These are phyloP conservation scores for Beauveria asiatica DNA, from an alignment of 2,329 filamentous ascomycete species.

Conservation along the genomic window DNA sequence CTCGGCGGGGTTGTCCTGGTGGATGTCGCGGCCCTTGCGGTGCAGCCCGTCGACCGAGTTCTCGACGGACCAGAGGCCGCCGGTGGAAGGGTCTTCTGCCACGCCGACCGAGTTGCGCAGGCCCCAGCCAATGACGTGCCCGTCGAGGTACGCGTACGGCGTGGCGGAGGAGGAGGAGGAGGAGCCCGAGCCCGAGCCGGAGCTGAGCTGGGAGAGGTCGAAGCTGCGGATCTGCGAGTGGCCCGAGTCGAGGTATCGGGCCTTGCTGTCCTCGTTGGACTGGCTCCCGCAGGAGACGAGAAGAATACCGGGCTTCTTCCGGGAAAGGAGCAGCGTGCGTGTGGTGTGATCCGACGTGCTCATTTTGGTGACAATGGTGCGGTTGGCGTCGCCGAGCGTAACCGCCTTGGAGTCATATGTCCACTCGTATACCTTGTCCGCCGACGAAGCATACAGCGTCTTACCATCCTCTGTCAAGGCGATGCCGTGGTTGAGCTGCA, in stretches of 20 bases:
- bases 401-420: constrained; percentile 48
- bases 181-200: constrained; percentile 10
- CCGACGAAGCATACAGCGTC: constrained; percentile 49
- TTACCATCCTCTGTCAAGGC: constrained; percentile 43
- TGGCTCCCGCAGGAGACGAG: constrained; percentile 58
- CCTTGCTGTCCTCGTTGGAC: constrained; percentile 50
- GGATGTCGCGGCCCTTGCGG: constrained; percentile 51
- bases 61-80: constrained; percentile 54
- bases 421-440: constrained; percentile 54
- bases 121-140: constrained; percentile 54
- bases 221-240: constrained; percentile 60
- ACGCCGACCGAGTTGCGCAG: constrained; percentile 65
- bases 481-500: constrained; percentile 47
- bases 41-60: constrained; percentile 60
- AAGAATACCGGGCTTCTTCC: constrained; percentile 44
- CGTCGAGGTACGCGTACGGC: constrained; percentile 39
- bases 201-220: constrained; percentile 28
- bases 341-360: constrained; percentile 52
- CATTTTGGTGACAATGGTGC: constrained; percentile 55
- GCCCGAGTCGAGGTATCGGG: constrained; percentile 44
- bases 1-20: constrained; percentile 62
- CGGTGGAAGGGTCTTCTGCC: constrained; percentile 48
- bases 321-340: constrained; percentile 56
- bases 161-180: constrained; percentile 11
- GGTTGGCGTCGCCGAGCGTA: constrained; percentile 33